A percentile compares a stretch with the other conserved stretches of the same genome.
phyloP scores from a whole-genome alignment of 768 basidiomycete genomes.

The Calocybe indica region DNA sequence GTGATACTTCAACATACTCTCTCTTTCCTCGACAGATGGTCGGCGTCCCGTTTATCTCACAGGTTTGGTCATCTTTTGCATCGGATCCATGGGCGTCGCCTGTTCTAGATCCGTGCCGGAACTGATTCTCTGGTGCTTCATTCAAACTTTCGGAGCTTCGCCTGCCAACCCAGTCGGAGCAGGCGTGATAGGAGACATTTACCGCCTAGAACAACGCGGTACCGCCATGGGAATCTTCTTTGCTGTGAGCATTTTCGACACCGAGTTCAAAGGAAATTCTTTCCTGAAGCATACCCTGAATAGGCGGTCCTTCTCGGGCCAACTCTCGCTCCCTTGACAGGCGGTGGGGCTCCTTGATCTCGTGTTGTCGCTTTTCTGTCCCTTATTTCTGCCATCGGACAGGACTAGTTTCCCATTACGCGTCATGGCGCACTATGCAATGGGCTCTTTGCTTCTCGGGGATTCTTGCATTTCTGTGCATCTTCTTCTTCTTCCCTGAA shows the following conservation, averaged over 20 bases:
- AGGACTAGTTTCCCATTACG: no score
- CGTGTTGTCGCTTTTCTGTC: no score
- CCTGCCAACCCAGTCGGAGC: conserved; percentile 50
- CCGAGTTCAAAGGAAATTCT: no score
- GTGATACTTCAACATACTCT: no score
- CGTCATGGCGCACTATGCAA: background rate
- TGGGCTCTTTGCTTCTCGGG: conserved; percentile 15
- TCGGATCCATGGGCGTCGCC: conserved; percentile 59
- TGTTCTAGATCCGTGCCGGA: conserved; percentile 32
- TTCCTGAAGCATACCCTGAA: background rate
- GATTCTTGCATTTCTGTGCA: conserved; percentile 22
- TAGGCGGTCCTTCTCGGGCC: conserved; percentile 54
- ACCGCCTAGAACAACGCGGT: conserved; percentile 55
- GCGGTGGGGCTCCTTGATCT: conserved; percentile 25
- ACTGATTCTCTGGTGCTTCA: conserved; percentile 55
- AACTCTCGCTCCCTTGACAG: conserved; percentile 52
- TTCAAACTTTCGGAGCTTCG: conserved; percentile 63
- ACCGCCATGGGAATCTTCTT: conserved; percentile 56
- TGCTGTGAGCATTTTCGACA: conserved; percentile 26
- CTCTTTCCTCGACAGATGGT: conserved; percentile 42
- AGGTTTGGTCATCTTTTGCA: conserved; percentile 50
- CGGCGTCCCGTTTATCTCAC: conserved; percentile 53
- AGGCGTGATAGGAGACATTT: conserved; percentile 63
- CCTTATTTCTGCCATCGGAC: no score
- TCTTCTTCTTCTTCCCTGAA: conserved; percentile 40